Evolutionary conservation across 495 filamentous ascomycete species (phyloP).

Genomic region (Darksidea phi): DNA sequence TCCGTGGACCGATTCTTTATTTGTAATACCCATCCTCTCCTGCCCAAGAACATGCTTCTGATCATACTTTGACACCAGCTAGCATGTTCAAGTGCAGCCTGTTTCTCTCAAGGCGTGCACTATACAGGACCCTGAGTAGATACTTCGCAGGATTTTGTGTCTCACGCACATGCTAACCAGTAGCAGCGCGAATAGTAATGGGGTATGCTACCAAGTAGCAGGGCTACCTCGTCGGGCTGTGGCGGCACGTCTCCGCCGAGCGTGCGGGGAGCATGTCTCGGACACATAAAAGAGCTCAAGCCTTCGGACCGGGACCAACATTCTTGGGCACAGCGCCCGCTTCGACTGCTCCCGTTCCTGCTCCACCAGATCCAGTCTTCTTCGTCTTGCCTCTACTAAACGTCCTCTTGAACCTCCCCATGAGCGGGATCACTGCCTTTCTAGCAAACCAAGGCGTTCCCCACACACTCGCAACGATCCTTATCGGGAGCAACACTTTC

Average conservation of each 20-base stretch:
- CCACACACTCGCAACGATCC: conserved; percentile 77
- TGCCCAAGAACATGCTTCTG: too few species aligned
- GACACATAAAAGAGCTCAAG: not conserved
- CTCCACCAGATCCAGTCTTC: conserved; percentile 27
- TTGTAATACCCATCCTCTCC: too few species aligned
- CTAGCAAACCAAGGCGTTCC: conserved; percentile 93
- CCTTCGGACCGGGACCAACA: not conserved
- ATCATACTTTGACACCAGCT: too few species aligned
- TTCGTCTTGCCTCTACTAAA: conserved; percentile 42
- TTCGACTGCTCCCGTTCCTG: conserved; percentile 31
- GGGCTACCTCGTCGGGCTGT: too few species aligned
- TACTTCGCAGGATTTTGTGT: too few species aligned
- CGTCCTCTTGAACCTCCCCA: conserved; percentile 42
- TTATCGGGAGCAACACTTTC: conserved; percentile 74
- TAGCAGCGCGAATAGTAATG: too few species aligned
- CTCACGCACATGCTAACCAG: too few species aligned
- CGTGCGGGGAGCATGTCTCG: not conserved
- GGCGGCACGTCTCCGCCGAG: not conserved
- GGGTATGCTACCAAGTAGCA: too few species aligned
- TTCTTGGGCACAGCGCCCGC: conserved; percentile 30
- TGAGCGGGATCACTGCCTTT: conserved; percentile 54
- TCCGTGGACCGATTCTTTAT: too few species aligned
- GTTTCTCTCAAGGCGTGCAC: too few species aligned
- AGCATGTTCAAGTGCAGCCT: too few species aligned
- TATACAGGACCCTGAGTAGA: too few species aligned